Percentiles rank a stretch among this genome's conserved stretches.
These are phyloP conservation scores for Polygonum aviculare DNA, from an alignment of 148 eudicot genomes.

Conservation along the genomic window DNA sequence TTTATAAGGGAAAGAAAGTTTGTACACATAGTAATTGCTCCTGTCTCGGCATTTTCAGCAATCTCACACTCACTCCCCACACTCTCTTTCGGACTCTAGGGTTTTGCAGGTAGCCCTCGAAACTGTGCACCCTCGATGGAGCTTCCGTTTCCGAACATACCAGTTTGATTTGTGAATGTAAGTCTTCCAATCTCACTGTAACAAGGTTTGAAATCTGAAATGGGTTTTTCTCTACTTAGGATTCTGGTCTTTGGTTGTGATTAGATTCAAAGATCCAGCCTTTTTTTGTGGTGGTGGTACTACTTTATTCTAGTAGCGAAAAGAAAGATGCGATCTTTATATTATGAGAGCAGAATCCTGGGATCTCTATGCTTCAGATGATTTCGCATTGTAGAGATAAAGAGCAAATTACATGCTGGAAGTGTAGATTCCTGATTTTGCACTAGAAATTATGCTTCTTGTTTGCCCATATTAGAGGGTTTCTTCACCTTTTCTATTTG, in stretches of 20 bases:
- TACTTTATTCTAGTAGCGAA: neutral
- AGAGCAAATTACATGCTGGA: neutral
- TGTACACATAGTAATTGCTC: conserved; percentile 1
- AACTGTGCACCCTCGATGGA: neutral
- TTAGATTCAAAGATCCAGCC: neutral
- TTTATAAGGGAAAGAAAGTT: neutral
- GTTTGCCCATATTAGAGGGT: neutral
- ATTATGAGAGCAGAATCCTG: neutral
- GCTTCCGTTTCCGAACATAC: neutral
- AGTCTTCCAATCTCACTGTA: neutral
- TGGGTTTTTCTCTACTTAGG: neutral
- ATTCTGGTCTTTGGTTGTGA: neutral
- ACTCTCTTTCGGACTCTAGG: conserved; percentile 2
- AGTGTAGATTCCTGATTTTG: neutral
- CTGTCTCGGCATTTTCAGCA: conserved; percentile 4
- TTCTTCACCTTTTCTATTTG: neutral
- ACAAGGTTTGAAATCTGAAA: neutral
- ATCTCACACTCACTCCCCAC: neutral
- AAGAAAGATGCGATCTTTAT: conserved; percentile 7
- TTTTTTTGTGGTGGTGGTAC: neutral
- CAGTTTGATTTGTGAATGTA: neutral
- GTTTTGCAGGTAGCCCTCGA: neutral
- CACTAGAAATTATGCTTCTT: neutral
- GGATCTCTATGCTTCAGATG: neutral
- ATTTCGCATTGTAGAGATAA: neutral